Conservation (phyloP, 2,329 filamentous ascomycete species). For the Arachnomyces sp. region DNA sequence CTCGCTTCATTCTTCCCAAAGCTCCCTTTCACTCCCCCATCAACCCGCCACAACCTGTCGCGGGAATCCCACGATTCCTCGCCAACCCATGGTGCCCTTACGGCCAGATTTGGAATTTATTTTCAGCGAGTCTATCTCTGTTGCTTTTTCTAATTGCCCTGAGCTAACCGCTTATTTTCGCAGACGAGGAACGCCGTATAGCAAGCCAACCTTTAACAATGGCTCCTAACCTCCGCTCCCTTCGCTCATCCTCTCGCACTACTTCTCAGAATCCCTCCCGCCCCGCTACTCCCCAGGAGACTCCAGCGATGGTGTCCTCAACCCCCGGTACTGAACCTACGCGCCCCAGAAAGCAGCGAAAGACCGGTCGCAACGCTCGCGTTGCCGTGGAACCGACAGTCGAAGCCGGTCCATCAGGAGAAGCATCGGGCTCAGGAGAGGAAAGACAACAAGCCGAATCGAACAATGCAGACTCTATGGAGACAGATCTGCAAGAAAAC, state of each 20-base stretch:
- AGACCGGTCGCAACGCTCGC: conserved; percentile 22
- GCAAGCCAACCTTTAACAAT: conserved; percentile 14
- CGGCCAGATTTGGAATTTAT: conserved; percentile 18
- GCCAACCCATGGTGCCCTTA: conserved; percentile 24
- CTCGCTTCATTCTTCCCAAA: conserved; percentile 19
- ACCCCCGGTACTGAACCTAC: conserved; percentile 21
- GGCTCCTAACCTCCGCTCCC: conserved; percentile 29
- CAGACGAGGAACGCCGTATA: conserved; percentile 12
- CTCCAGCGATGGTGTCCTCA: conserved; percentile 14
- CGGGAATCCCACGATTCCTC: conserved; percentile 24
- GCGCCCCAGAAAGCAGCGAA: conserved; percentile 25
- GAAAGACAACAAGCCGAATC: background rate
- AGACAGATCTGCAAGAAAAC: background rate
- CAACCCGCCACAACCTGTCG: conserved; percentile 21
- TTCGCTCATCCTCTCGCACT: conserved; percentile 19
- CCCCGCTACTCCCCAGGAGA: conserved; percentile 23
- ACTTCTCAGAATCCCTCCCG: conserved; percentile 22
- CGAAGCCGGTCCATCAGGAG: conserved; percentile 9
- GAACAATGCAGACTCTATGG: conserved; percentile 8
- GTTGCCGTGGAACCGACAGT: conserved; percentile 16
- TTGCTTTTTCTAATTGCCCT: conserved; percentile 5
- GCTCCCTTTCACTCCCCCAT: conserved; percentile 18
- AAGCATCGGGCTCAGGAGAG: conserved; percentile 1
- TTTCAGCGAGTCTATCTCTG: conserved; percentile 17
- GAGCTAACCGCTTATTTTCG: conserved; percentile 20